A percentile compares a stretch with the other conserved stretches of the same genome.
These are phyloP conservation scores for Gremmenia infestans DNA, from an alignment of 2,329 filamentous ascomycete genomes.

Conservation along the genomic window DNA sequence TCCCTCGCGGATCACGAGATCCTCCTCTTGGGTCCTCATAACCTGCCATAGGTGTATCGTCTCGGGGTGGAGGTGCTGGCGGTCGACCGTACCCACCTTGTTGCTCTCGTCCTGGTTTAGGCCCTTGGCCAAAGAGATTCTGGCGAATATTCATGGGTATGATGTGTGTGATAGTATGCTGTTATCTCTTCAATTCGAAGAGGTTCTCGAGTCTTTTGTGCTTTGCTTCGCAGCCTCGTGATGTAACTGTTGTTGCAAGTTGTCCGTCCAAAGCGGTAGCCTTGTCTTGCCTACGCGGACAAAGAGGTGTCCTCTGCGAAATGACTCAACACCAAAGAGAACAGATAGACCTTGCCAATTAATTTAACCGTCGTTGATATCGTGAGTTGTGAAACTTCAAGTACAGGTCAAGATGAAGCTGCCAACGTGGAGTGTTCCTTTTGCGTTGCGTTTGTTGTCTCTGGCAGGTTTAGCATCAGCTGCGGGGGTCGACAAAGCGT, in stretches of 20 bases:
- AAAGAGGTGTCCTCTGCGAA: constrained; percentile 12
- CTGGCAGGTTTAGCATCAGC: constrained; percentile 27
- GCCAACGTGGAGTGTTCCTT: constrained; percentile 21
- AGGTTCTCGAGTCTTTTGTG: not conserved
- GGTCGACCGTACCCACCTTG: constrained; percentile 31
- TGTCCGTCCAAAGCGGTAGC: not conserved
- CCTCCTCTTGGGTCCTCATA: constrained; percentile 10
- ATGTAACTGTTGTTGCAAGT: not conserved
- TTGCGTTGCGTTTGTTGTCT: constrained; percentile 28
- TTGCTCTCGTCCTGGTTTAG: constrained; percentile 30
- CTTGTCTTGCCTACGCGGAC: not conserved
- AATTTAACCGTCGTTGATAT: not conserved
- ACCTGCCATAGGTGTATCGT: constrained; percentile 29
- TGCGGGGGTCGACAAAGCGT: constrained; percentile 15
- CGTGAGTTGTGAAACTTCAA: constrained; percentile 1
- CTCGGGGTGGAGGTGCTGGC: constrained; percentile 32
- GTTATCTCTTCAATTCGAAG: not conserved
- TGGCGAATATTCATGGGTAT: constrained; percentile 33
- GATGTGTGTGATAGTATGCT: not conserved
- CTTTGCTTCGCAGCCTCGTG: not conserved
- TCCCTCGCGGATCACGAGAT: constrained; percentile 27
- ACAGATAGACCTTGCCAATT: constrained; percentile 15
- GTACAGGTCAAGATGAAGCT: constrained; percentile 21
- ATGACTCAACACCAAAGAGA: constrained; percentile 15
- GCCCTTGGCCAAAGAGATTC: constrained; percentile 41